These are phyloP conservation scores for Neoboletus subvelutipes DNA, from an alignment of 768 basidiomycete genomes.

Conservation along the genomic window DNA sequence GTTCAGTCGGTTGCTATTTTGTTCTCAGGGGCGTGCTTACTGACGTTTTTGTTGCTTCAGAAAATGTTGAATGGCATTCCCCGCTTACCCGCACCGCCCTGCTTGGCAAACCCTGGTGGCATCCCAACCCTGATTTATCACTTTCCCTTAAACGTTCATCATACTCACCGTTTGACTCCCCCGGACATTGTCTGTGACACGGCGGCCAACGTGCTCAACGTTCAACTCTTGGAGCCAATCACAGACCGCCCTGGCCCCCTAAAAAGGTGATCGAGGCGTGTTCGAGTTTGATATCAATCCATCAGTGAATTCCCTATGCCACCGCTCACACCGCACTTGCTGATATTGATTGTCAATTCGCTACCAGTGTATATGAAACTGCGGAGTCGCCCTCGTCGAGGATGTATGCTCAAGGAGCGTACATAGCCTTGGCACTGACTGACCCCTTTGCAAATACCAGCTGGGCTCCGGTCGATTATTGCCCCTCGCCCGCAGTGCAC, in stretches of 20 bases:
- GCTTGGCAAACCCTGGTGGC: slow-evolving; percentile 7
- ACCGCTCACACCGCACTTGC: not conserved
- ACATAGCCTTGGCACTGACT: slow-evolving; percentile 1
- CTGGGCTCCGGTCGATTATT: slow-evolving; percentile 1
- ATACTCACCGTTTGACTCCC: not conserved
- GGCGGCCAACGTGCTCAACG: slow-evolving; percentile 1
- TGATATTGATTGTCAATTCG: slow-evolving; percentile 1
- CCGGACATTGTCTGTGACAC: slow-evolving; percentile 9
- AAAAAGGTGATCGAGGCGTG: slow-evolving; percentile 1
- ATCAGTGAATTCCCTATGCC: not conserved
- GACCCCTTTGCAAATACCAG: not conserved
- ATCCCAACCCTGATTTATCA: slow-evolving; percentile 9
- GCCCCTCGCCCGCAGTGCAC: not conserved
- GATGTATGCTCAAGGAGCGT: not conserved
- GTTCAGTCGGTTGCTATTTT: not conserved
- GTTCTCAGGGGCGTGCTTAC: slow-evolving; percentile 9
- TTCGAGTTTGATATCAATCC: slow-evolving; percentile 2
- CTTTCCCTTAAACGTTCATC: not conserved
- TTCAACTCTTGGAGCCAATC: slow-evolving; percentile 13
- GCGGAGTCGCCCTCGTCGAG: not conserved
- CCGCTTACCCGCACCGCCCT: slow-evolving; percentile 9
- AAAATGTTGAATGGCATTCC: slow-evolving; percentile 4
- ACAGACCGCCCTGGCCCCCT: slow-evolving; percentile 1
- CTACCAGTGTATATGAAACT: not conserved
- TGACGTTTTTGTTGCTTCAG: slow-evolving; percentile 13